Conservation (phyloP, 1,284 basidiomycete species). For the Ustilago trichophora region DNA sequence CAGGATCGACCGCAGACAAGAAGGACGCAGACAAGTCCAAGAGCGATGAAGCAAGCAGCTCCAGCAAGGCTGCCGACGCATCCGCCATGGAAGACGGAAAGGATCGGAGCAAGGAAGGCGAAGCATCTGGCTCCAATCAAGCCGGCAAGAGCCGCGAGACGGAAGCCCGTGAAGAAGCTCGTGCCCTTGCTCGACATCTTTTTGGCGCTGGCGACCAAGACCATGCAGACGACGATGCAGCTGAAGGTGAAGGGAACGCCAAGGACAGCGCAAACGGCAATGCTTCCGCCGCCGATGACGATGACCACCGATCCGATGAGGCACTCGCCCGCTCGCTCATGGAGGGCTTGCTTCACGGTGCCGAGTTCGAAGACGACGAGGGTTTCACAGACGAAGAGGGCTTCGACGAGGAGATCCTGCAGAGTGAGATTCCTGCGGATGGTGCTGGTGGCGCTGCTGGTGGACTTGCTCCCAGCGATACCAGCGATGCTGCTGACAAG, state of each 20-base stretch:
- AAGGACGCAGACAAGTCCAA: conserved; percentile 24
- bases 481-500: conserved; percentile 43
- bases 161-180: conserved; percentile 33
- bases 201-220: conserved; percentile 31
- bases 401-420: conserved; percentile 57
- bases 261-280: conserved; percentile 9
- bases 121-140: no score
- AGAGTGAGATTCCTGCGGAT: conserved; percentile 50
- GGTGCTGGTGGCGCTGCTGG: conserved; percentile 13
- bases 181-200: conserved; percentile 29
- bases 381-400: conserved; percentile 54
- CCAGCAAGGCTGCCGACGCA: neutral
- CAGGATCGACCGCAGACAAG: conserved; percentile 53
- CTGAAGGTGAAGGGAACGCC: conserved; percentile 17
- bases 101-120: neutral
- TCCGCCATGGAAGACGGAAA: neutral
- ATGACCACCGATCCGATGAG: conserved; percentile 40
- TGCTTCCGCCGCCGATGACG: no score
- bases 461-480: conserved; percentile 7
- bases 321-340: conserved; percentile 51
- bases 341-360: conserved; percentile 52
- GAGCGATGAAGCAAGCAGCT: conserved; percentile 45
- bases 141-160: conserved; percentile 7
- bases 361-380: conserved; percentile 52
- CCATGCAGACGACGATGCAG: conserved; percentile 9